phyloP scores from a whole-genome alignment of 2,329 filamentous ascomycete genomes.

The Didymella lethalis region DNA sequence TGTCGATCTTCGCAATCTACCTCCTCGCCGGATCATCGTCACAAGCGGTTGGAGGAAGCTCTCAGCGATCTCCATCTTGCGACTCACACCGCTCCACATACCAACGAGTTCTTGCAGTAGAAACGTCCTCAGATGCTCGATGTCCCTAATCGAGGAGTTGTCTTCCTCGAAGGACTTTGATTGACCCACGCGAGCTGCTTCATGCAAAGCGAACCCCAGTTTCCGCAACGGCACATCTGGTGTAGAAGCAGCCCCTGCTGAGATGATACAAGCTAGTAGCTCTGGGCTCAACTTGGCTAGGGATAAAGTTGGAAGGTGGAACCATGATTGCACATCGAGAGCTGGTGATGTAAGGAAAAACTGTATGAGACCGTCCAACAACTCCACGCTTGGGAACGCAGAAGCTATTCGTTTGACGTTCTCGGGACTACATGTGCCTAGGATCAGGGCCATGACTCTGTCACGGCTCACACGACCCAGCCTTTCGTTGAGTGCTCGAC shows the following conservation, averaged over 20 bases:
- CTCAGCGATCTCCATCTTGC: conserved; percentile 67
- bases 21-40: conserved; percentile 65
- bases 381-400: conserved; percentile 68
- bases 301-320: conserved; percentile 68
- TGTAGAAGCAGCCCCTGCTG: conserved; percentile 67
- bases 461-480: conserved; percentile 59
- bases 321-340: conserved; percentile 65
- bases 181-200: conserved; percentile 54
- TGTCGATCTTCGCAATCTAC: conserved; percentile 65
- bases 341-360: conserved; percentile 66
- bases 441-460: conserved; percentile 68
- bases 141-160: conserved; percentile 60
- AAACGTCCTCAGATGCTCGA: conserved; percentile 62
- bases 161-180: conserved; percentile 57
- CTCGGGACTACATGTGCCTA: conserved; percentile 64
- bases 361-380: conserved; percentile 68
- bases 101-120: conserved; percentile 62
- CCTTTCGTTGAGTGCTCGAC: conserved; percentile 54
- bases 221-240: conserved; percentile 65
- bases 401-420: conserved; percentile 62
- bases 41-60: conserved; percentile 64
- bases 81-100: conserved; percentile 66
- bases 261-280: conserved; percentile 66
- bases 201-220: conserved; percentile 64
- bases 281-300: conserved; percentile 65